Conservation (phyloP, 768 basidiomycete genomes). For the Collybia nuda region DNA sequence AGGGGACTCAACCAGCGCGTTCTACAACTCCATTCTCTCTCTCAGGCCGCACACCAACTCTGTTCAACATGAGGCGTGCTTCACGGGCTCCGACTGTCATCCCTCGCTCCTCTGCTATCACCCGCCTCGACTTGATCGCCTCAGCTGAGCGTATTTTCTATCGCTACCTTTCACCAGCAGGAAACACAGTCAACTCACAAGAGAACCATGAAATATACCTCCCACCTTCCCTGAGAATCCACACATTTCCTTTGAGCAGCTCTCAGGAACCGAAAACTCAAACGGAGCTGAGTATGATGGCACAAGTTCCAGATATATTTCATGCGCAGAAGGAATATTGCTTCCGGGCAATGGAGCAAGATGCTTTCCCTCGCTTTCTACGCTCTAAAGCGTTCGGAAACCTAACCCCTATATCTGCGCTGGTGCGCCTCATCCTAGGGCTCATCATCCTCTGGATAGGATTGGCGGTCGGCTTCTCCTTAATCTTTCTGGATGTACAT, state of each 20-base stretch:
- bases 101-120: constrained; percentile 87
- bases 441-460: constrained; percentile 92
- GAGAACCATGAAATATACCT: constrained; percentile 99
- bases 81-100: constrained; percentile 94
- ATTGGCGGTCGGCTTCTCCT: constrained; percentile 85
- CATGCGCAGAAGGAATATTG: constrained; percentile 97
- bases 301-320: constrained; percentile 95
- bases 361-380: constrained; percentile 91
- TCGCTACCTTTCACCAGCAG: constrained; percentile 85
- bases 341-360: constrained; percentile 94
- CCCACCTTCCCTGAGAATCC: constrained; percentile 88
- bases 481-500: constrained; percentile 90
- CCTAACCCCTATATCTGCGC: constrained; percentile 86
- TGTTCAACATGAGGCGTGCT: constrained; percentile 74
- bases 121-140: constrained; percentile 84
- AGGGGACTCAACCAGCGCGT: constrained; percentile 47
- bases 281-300: constrained; percentile 73
- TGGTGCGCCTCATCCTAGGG: constrained; percentile 84
- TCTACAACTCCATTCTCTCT: constrained; percentile 81
- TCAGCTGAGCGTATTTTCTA: constrained; percentile 96
- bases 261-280: constrained; percentile 68
- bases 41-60: constrained; percentile 70
- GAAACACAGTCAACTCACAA: constrained; percentile 71
- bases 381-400: constrained; percentile 98
- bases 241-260: constrained; percentile 84